Base-by-base conservation (phyloP, 768 basidiomycete species). In the Xerocomellus chrysenteron region DNA sequence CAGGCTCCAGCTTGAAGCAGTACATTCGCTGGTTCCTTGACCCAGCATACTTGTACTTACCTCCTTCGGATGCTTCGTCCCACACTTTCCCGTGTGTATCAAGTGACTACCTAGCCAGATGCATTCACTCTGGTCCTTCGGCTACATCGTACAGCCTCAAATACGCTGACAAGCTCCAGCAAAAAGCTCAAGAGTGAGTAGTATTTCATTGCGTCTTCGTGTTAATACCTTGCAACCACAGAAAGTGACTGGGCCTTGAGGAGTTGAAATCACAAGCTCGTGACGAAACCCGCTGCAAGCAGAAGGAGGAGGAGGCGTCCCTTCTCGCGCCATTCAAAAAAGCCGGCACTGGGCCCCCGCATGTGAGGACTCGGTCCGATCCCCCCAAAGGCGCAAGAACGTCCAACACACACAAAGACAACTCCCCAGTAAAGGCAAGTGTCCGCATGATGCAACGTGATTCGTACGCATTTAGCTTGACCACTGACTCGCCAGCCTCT, bases 151-250 rank as follows among this genome's bases (percentile, higher is more conserved):
- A 78, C 52, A 72, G 75, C 58, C 65, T 74, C 33, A 87, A 82
- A 65, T 94, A 94, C 66, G 80, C 83, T 14, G 82, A 87, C 56
- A 90, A 88, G 66, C 72, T 94, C 37, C 81, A 77, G 44, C 75
- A 78, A 63, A 80, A 76, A 62, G 85, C 90, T 41, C 73, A 82
- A 67, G 77, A 84, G 90, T 92, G 76, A 78, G 83, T 72, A 44
- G 32, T 24, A 60, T 58, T 21, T 21, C 33, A 37, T 28, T 16
- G 54, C 10, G 30, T 33, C 30, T 28, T 28, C 19, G 62, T 56
- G 59, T 41, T 51, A 44, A 54, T 58, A 5, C 53, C 0, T 10
- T 47, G 28, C 44, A 37, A 54, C 36, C 53, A 35, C 61, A 85
- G 84, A 62, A 71, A 74, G 50, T 80, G 82, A 17, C 52, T 82